Evolutionary conservation across 768 basidiomycete genomes (phyloP), one percentile per base, ranked within the genome.

Genomic region (Russula sp.): DNA sequence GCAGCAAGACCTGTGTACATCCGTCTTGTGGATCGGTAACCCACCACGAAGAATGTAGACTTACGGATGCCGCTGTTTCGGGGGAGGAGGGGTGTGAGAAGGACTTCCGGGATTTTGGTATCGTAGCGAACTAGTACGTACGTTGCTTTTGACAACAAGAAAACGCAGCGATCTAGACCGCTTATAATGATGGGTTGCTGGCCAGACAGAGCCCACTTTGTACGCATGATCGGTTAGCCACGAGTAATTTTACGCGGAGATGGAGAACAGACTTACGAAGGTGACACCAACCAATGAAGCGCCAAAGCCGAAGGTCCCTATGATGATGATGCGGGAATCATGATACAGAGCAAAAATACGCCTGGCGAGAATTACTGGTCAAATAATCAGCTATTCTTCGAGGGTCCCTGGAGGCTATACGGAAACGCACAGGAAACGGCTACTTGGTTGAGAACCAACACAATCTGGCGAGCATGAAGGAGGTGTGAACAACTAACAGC

Each of bases 271-370:
- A 63, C 79, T 55, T 66, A 83, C 82, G 44, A 66, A 72, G 50
- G 75, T 63, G 5, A 79, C 57, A 1, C 65, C 70, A 1, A 68
- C 60, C 37, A 83, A 63, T 1, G 74, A 56, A 0, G 68, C 56
- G 2, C 71, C 77, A 34, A 73, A 71, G 6, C 70, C 68, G 1
- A 79, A 18, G 69, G 83, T 69, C 35, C 70, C 73, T 6, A 66
- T 60, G n/a, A 79, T 62, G 40, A 82, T 68, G 20, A 74, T 72
- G 49, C 73, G 64, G 20, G 77, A 77, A 40, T 78, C 69, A 11
- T 74, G 71, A 60, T 82, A 84, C 14, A 85, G 69, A 5, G 84
- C 83, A 61, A 77, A 79, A 55, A 79, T 79, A 45, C 83, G 79
- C 47, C 81, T 69, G 13, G 76, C 76, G 34, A 83, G 73, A 35